phyloP scores from a whole-genome alignment of 495 filamentous ascomycete species.

The Podospora pseudocomata region DNA sequence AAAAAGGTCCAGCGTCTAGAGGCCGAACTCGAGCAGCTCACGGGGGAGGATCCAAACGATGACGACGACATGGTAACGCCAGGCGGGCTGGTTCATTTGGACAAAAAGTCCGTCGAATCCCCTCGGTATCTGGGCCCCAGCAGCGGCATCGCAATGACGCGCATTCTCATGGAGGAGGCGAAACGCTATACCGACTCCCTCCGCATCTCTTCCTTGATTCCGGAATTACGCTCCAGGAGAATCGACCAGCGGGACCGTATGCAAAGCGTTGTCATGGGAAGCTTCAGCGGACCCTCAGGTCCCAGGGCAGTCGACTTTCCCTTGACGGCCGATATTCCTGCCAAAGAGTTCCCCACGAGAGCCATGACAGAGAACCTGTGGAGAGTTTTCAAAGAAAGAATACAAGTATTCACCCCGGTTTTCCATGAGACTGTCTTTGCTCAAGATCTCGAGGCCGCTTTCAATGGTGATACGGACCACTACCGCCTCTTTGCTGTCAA shows the following conservation, averaged over 20 bases:
- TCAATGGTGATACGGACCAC: conserved; percentile 66
- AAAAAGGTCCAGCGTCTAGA: conserved; percentile 75
- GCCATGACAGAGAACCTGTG: conserved; percentile 29
- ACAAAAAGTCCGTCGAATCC: conserved; percentile 67
- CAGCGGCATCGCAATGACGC: conserved; percentile 89
- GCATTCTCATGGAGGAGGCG: conserved; percentile 90
- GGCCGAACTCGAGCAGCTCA: conserved; percentile 61
- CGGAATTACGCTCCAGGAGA: conserved; percentile 49
- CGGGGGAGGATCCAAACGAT: conserved; percentile 61
- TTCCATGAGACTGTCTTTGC: conserved; percentile 78
- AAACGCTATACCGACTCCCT: conserved; percentile 81
- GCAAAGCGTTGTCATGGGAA: conserved; percentile 33
- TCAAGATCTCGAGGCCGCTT: conserved; percentile 74
- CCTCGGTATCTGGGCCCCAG: conserved; percentile 84
- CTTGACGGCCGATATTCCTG: conserved; percentile 76
- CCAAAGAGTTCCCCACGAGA: conserved; percentile 44
- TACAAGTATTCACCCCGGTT: conserved; percentile 78
- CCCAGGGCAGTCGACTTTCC: conserved; percentile 55
- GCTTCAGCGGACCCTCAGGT: conserved; percentile 37
- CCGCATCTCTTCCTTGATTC: conserved; percentile 83
- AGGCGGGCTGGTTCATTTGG: conserved; percentile 75
- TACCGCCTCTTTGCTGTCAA: conserved; percentile 81
- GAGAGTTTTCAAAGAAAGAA: conserved; percentile 79
- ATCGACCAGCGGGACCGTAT: conserved; percentile 34
- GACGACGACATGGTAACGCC: conserved; percentile 78